Evolutionary conservation across 192 early-diverging fungal genomes (phyloP).

Genomic region (Chytriomyces sp.): DNA sequence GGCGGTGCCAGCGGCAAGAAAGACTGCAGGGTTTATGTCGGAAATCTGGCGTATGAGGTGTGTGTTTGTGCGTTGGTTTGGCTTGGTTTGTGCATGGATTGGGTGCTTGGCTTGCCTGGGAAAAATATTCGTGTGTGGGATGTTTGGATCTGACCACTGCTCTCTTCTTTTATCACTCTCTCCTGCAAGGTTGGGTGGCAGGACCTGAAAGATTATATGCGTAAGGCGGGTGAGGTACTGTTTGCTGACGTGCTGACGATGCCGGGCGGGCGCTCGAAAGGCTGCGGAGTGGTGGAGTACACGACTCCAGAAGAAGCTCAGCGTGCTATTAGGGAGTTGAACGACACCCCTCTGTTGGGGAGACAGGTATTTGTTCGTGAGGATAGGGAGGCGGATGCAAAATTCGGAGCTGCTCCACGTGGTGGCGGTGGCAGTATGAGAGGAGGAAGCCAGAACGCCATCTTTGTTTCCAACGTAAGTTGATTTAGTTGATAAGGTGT

Average conservation of each 20-base stretch:
- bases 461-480: constrained; percentile 27
- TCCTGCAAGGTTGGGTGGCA: constrained; percentile 57
- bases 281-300: constrained; percentile 80
- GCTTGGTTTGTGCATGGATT: neutral
- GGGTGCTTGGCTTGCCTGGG: neutral
- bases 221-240: constrained; percentile 76
- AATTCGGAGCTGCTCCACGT: constrained; percentile 20
- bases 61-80: neutral
- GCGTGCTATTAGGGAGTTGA: constrained; percentile 71
- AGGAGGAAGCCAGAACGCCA: constrained; percentile 3
- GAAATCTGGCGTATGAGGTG: constrained; percentile 77
- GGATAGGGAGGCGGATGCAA: constrained; percentile 68
- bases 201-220: constrained; percentile 84
- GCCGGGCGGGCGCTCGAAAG: constrained; percentile 69
- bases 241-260: constrained; percentile 74
- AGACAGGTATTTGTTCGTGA: constrained; percentile 79
- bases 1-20: constrained; percentile 21
- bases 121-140: too few species aligned
- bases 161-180: too few species aligned
- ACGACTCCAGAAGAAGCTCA: constrained; percentile 75
- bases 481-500: neutral
- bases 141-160: too few species aligned
- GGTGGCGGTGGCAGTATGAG: constrained; percentile 23
- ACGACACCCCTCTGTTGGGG: constrained; percentile 72
- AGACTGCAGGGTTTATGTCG: constrained; percentile 79